Base-by-base conservation (phyloP, 2,329 filamentous ascomycete genomes). In the Hymenoscyphus infarciens region DNA sequence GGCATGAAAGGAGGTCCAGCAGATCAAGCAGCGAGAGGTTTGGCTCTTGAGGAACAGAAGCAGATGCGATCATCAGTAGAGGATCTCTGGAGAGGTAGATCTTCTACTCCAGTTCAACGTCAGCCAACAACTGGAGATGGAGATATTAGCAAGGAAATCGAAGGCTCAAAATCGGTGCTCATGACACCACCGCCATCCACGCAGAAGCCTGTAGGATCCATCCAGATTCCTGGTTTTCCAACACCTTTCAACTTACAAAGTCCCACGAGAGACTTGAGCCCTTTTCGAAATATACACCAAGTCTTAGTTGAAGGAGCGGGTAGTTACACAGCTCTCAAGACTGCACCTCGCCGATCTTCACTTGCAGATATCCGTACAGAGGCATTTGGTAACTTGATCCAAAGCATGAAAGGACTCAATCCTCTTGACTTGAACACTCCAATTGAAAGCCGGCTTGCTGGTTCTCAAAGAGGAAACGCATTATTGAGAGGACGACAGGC, bases 1-100 rank as follows among this genome's bases (percentile, higher is more conserved):
- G 59, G 59, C 11, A 19, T 56, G 11, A 56, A 56, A 22, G 59
- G 59, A 7, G 49, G 49, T 5, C 59, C 52, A 22, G 59, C 59
- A n/a, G 49, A 61, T 29, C 22, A 56, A 55, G 4, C 22, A 25
- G 13, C 27, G 8, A 27, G 27, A 29, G 27, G 22, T 15, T 22
- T 22, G 25, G 56, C 56, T 7, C 19, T 1, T 8, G 39, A n/a
- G n/a, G 45, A 52, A 5, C 10, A 22, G 11, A 52, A 15, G 10
- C 19, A 22, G 4, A 52, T 25, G 10, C 19, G 45, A 22, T 52
- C 45, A 11, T 52, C 45, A 13, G 7, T 13, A 25, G 45, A 52
- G 13, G 45, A 5, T 25, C 6, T 25, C 15, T 8, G 10, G 8
- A 22, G 8, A 13, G 19, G 19, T 22, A 52, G 19, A 25, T 52